Evolutionary conservation across 192 early-diverging fungal species (phyloP).

Genomic region (Kickxella alabastrina): DNA sequence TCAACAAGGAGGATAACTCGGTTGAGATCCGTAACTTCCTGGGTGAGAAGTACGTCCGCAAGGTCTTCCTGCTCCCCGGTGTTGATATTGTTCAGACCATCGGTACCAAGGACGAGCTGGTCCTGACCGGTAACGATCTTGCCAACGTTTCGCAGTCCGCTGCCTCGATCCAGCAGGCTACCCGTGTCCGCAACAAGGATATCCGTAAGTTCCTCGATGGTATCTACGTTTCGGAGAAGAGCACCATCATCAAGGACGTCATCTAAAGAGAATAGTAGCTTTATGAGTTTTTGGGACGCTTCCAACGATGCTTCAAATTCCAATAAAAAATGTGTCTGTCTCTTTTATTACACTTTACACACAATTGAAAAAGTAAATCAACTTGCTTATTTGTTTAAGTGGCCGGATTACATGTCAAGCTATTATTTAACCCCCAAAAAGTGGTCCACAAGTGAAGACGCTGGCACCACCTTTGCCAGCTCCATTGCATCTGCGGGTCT

Average conservation of each 20-base stretch:
- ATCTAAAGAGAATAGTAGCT: slow-evolving; percentile 7
- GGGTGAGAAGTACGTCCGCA: slow-evolving; percentile 90
- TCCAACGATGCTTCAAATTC: slow-evolving; percentile 4
- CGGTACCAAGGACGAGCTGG: slow-evolving; percentile 91
- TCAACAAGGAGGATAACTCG: slow-evolving; percentile 65
- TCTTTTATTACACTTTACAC: no score
- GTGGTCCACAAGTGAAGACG: no score
- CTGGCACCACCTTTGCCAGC: no score
- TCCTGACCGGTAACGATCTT: slow-evolving; percentile 89
- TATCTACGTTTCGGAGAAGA: slow-evolving; percentile 93
- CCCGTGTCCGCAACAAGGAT: slow-evolving; percentile 97
- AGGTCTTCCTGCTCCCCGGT: slow-evolving; percentile 81
- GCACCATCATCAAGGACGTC: slow-evolving; percentile 58
- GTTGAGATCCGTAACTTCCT: slow-evolving; percentile 99
- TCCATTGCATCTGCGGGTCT: no score
- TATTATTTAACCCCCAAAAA: no score
- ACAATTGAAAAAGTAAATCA: no score
- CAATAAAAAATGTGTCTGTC: slow-evolving; percentile 16
- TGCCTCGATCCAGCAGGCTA: slow-evolving; percentile 93
- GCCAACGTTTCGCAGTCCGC: slow-evolving; percentile 93
- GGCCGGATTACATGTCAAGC: no score
- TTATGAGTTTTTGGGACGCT: not conserved
- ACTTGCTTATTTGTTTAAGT: no score
- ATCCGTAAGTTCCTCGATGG: slow-evolving; percentile 99
- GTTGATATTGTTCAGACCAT: slow-evolving; percentile 75